Percentiles rank a stretch among this genome's conserved stretches.
phyloP scores from a whole-genome alignment of 306 rosid species.

The Sicyos baderoa region DNA sequence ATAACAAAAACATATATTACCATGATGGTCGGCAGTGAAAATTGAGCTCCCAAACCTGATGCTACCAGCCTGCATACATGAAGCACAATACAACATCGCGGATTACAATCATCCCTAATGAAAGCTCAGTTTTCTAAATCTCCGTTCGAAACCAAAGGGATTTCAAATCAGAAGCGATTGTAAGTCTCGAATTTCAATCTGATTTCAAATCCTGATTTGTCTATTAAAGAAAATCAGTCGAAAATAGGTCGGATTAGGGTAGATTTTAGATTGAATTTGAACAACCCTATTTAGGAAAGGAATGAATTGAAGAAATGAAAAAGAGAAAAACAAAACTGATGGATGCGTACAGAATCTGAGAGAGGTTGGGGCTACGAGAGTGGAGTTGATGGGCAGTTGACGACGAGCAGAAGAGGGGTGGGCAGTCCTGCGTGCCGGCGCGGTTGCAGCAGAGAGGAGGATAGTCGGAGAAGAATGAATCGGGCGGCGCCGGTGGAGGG shows the following conservation, averaged over 20 bases:
- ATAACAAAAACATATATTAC: constrained; percentile 7
- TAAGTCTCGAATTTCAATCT: too few species aligned
- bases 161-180: background rate
- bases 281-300: background rate
- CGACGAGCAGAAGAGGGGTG: background rate
- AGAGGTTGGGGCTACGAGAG: background rate
- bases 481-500: background rate
- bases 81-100: constrained; percentile 5
- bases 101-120: background rate
- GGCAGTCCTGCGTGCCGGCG: background rate
- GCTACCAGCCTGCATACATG: constrained; percentile 4
- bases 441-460: background rate
- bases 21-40: background rate
- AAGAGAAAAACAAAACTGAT: background rate
- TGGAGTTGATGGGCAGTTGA: background rate
- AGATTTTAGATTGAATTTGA: too few species aligned
- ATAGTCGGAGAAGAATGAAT: background rate
- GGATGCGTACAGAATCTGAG: background rate
- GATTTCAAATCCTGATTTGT: background rate
- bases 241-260: background rate
- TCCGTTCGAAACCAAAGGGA: background rate
- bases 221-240: background rate
- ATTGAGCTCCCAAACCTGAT: constrained; percentile 14
- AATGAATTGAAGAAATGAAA: background rate
- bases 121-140: background rate